phyloP scores from a whole-genome alignment of 2,329 filamentous ascomycete species.

The Aspergillus sp. region DNA sequence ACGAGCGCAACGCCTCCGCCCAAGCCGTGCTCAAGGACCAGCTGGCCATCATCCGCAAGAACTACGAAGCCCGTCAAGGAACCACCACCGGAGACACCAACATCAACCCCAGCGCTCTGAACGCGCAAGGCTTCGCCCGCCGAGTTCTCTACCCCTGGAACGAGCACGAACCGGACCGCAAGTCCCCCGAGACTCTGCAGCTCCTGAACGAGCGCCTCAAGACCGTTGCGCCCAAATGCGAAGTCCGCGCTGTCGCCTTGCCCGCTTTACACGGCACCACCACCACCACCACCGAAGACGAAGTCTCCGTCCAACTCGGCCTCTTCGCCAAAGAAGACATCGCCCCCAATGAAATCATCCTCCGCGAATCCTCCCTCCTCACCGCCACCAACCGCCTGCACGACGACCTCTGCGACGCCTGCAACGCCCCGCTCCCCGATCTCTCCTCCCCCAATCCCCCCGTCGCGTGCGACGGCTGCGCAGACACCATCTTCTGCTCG shows the following conservation, averaged over 20 bases:
- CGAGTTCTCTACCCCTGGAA: conserved; percentile 67
- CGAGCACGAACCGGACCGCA: conserved; percentile 59
- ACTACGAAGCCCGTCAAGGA: conserved; percentile 25
- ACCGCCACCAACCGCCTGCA: conserved; percentile 88
- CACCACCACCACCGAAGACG: conserved; percentile 16
- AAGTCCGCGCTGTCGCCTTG: conserved; percentile 72
- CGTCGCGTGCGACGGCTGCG: conserved; percentile 56
- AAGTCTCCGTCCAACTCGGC: conserved; percentile 71
- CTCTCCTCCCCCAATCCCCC: conserved; percentile 45
- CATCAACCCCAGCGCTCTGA: conserved; percentile 32
- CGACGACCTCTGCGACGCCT: conserved; percentile 86
- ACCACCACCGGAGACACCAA: background rate
- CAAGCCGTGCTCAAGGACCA: conserved; percentile 27
- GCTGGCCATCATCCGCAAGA: conserved; percentile 30
- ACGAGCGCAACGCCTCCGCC: conserved; percentile 9
- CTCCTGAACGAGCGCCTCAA: conserved; percentile 71
- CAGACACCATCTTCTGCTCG: conserved; percentile 63
- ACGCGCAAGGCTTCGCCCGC: conserved; percentile 43
- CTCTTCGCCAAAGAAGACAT: conserved; percentile 87
- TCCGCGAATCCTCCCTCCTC: conserved; percentile 80
- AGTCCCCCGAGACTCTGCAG: conserved; percentile 57
- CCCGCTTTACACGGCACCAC: conserved; percentile 63
- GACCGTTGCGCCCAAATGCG: conserved; percentile 75
- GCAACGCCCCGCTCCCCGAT: conserved; percentile 70
- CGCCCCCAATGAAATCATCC: conserved; percentile 70